Evolutionary conservation across 148 eudicot species (phyloP).

Genomic region (Beta vulgaris): DNA sequence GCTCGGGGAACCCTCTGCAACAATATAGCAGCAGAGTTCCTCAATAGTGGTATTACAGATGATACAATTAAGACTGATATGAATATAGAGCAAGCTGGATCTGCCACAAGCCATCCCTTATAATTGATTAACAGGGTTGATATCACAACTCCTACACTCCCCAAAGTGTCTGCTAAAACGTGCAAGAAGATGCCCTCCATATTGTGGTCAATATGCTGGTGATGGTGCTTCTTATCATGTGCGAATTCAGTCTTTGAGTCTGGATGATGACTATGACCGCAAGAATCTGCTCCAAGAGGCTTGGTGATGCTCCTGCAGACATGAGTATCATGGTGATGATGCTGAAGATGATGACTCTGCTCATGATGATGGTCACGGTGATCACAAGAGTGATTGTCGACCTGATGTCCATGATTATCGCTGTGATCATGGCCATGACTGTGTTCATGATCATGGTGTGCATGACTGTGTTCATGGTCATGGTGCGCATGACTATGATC

Average conservation of each 20-base stretch:
- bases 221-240: conserved; percentile 37
- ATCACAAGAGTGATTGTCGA: conserved; percentile 12
- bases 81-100: conserved; percentile 93
- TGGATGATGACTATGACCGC: conserved; percentile 34
- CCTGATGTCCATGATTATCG: no score
- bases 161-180: conserved; percentile 93
- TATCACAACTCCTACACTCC: conserved; percentile 95
- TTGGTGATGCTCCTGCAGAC: conserved; percentile 11
- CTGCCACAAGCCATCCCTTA: conserved; percentile 95
- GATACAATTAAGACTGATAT: conserved; percentile 79
- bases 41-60: conserved; percentile 83
- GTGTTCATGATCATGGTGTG: conserved; percentile 24
- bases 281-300: conserved; percentile 15
- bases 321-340: conserved; percentile 18
- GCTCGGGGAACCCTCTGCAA: conserved; percentile 88
- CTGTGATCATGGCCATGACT: conserved; percentile 18
- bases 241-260: conserved; percentile 23
- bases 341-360: conserved; percentile 24
- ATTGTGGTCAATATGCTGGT: conserved; percentile 84
- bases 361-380: conserved; percentile 16
- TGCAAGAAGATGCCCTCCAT: conserved; percentile 99
- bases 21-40: conserved; percentile 87
- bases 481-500: conserved; percentile 34
- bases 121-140: conserved; percentile 84
- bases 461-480: conserved; percentile 23